A percentile compares a stretch with the other conserved stretches of the same genome.
Conservation (phyloP, 371 early-diverging fungal species). For the Rhizomucor pusillus region DNA sequence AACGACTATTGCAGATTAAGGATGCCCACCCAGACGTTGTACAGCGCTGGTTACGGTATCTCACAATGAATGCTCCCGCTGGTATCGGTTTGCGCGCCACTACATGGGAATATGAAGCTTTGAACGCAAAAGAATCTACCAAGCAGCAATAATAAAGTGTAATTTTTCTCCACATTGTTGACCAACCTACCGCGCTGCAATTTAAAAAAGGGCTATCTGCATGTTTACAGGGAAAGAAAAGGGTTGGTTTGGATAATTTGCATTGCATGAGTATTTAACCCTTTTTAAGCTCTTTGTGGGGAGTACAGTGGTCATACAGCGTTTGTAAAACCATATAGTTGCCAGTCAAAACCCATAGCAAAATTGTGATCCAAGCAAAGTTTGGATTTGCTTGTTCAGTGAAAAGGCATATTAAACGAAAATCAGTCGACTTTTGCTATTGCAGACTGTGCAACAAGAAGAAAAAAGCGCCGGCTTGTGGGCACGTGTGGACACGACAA, state of each 20-base stretch:
- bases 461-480: too few species aligned
- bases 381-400: too few species aligned
- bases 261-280: not conserved
- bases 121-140: conserved; percentile 13
- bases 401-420: too few species aligned
- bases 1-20: conserved; percentile 79
- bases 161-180: not conserved
- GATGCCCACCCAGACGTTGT: conserved; percentile 79
- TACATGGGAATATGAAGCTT: conserved; percentile 63
- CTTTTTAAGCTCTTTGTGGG: not conserved
- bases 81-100: conserved; percentile 79
- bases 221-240: not conserved
- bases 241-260: not conserved
- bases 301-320: not conserved
- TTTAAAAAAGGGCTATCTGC: too few species aligned
- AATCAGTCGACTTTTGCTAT: too few species aligned
- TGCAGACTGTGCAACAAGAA: too few species aligned
- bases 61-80: conserved; percentile 71
- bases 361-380: too few species aligned
- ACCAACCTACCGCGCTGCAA: not conserved
- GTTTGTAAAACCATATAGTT: too few species aligned
- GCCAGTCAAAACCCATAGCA: too few species aligned
- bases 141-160: conserved; percentile 3
- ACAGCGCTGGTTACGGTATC: conserved; percentile 72
- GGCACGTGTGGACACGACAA: too few species aligned